These are phyloP conservation scores for Colletotrichum sp. DNA, from an alignment of 2,329 filamentous ascomycete species.

Conservation along the genomic window DNA sequence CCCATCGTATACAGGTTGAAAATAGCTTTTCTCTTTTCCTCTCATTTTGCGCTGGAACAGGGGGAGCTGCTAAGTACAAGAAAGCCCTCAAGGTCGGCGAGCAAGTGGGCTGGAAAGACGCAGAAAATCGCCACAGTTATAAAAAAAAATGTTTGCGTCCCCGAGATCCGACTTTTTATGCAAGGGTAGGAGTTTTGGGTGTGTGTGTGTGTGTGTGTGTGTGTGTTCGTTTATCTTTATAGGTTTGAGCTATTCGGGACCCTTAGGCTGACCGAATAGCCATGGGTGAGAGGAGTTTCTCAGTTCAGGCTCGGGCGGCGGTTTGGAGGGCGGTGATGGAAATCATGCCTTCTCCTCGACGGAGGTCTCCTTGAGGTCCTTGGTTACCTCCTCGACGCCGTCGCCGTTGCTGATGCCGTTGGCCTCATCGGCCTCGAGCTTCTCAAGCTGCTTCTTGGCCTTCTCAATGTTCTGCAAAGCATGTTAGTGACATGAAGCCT, in stretches of 20 bases:
- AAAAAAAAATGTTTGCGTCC: not conserved
- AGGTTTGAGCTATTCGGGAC: not conserved
- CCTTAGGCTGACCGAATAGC: not conserved
- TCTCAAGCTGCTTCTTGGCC: constrained; percentile 93
- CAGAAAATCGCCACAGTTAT: constrained; percentile 11
- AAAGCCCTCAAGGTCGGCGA: constrained; percentile 6
- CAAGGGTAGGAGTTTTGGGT: not conserved
- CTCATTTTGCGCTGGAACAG: constrained; percentile 9
- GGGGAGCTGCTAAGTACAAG: constrained; percentile 20
- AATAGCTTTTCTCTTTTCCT: constrained; percentile 8
- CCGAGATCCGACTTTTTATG: constrained; percentile 15
- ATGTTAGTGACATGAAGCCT: constrained; percentile 30
- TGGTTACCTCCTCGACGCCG: constrained; percentile 58
- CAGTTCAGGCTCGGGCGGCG: constrained; percentile 15
- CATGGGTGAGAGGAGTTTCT: not conserved
- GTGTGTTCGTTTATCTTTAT: not conserved
- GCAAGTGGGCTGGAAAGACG: constrained; percentile 12
- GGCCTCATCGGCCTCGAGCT: constrained; percentile 74
- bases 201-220: not conserved
- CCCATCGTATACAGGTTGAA: not conserved
- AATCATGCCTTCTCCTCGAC: constrained; percentile 56
- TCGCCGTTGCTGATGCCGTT: constrained; percentile 55
- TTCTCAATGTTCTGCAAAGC: constrained; percentile 85
- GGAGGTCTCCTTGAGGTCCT: constrained; percentile 56
- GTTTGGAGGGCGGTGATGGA: not conserved